Evolutionary conservation across 1,284 basidiomycete genomes (phyloP), one percentile per base, ranked within the genome.

Genomic region (Ustilago hordei): DNA sequence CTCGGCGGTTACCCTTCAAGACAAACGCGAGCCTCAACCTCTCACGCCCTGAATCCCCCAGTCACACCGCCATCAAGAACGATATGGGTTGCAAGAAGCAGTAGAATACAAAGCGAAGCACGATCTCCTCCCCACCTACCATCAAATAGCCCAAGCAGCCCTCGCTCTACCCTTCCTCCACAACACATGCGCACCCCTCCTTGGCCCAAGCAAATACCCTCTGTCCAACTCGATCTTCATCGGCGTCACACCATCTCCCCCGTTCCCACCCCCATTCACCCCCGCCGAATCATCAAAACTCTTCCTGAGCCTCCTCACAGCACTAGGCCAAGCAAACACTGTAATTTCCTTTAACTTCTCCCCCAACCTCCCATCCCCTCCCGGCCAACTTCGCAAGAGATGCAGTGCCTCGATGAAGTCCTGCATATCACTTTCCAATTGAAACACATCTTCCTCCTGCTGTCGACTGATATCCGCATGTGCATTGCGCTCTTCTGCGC

Each of bases 261-360:
- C 11, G 31, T 50, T 8, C 13, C 2, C 39, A 48, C 12, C 12
- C 48, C 5, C 31, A 17, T 36, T 47, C 36, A 32, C 32, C 23
- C 4, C 54, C 28, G 2, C 56, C 13, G 28, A 7, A 4, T 50
- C 48, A 32, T 13, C 74, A 45, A 72, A 69, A 2, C n/a, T 36
- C 36, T 56, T 54, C 38, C 60, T 63, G n/a, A 78, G 19, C 9
- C 60, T 64, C 7, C 48, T 9, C 7, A 74, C 60, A 4, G 75
- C 75, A 9, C 59, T 62, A 1, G 75, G 75, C 75, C 75, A 78
- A 2, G 75, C 71, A 39, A 32, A 70, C 12, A 78, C 75, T 7
- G 50, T 67, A 55, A 78, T 69, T 19, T 69, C 41, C n/a, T 56
- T n/a, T 35, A 78, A 13, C 28, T 12, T 38, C 28, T 60, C 55